Conservation (phyloP, 768 basidiomycete species). For the Strobilomyces confusus region DNA sequence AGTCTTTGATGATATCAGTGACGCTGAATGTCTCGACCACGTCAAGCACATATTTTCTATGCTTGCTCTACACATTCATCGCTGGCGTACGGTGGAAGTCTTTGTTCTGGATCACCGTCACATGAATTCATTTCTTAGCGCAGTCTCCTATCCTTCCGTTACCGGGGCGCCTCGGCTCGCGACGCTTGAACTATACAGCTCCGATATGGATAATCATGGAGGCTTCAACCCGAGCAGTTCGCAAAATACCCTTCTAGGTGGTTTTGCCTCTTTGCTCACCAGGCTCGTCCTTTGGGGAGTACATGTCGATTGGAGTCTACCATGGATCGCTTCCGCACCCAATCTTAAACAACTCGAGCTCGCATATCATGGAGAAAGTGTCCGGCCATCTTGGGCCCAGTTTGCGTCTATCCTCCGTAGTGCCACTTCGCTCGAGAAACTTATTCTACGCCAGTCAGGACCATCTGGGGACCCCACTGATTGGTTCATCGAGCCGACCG, state of each 20-base stretch:
- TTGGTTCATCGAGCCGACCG: not conserved
- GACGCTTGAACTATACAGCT: constrained; percentile 51
- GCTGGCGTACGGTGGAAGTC: constrained; percentile 52
- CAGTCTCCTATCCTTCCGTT: constrained; percentile 36
- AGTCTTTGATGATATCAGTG: no score
- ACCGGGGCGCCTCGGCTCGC: constrained; percentile 52
- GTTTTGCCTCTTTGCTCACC: constrained; percentile 48
- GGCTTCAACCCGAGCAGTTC: constrained; percentile 31
- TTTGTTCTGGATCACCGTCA: constrained; percentile 43
- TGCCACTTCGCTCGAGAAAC: not conserved
- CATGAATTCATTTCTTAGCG: constrained; percentile 41
- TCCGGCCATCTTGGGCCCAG: constrained; percentile 1
- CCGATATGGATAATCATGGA: constrained; percentile 30
- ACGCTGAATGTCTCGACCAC: no score
- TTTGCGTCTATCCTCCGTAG: not conserved
- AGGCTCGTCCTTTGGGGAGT: constrained; percentile 29
- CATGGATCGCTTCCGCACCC: constrained; percentile 25
- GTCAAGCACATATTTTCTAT: constrained; percentile 27
- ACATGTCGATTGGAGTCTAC: constrained; percentile 48
- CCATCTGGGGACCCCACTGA: not conserved
- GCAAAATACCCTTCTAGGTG: constrained; percentile 47
- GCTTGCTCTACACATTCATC: constrained; percentile 48
- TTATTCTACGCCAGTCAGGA: not conserved
- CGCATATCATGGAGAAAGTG: not conserved
- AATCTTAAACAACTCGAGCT: constrained; percentile 34